Evolutionary conservation across 139 green algal species (phyloP).

Genomic region (Tetraselmis striata): DNA sequence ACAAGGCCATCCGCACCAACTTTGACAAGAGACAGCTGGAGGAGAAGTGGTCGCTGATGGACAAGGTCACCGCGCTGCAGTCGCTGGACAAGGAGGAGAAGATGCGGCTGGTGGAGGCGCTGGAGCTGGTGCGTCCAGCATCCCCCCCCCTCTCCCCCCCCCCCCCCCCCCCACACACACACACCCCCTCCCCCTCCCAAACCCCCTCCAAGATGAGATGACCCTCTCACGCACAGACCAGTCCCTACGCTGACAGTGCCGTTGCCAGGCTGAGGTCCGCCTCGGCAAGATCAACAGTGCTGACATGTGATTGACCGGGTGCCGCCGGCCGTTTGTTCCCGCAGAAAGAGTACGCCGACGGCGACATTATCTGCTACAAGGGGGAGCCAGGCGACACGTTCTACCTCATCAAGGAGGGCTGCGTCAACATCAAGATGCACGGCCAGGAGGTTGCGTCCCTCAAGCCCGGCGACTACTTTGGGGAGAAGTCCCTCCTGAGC

Average conservation of each 20-base stretch:
- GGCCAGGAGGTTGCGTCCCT: slow-evolving; percentile 27
- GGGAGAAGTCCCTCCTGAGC: slow-evolving; percentile 65
- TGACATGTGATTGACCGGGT: too few species aligned
- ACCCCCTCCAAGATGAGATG: too few species aligned
- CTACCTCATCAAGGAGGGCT: slow-evolving; percentile 65
- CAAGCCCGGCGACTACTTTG: slow-evolving; percentile 59
- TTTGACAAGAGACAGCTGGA: slow-evolving; percentile 40
- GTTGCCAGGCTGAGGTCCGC: too few species aligned
- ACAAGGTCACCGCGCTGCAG: slow-evolving; percentile 58
- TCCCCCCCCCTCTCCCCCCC: too few species aligned
- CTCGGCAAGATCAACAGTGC: background rate
- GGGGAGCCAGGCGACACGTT: slow-evolving; percentile 47
- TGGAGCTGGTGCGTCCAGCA: slow-evolving; percentile 44
- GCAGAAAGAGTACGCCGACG: slow-evolving; percentile 29
- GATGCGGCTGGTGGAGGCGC: slow-evolving; percentile 63
- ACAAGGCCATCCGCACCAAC: slow-evolving; percentile 68
- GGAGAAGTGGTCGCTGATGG: slow-evolving; percentile 54
- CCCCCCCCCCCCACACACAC: too few species aligned
- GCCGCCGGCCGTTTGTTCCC: too few species aligned
- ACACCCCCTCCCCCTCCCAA: too few species aligned
- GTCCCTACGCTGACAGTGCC: background rate
- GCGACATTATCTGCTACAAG: slow-evolving; percentile 38
- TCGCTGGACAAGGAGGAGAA: slow-evolving; percentile 62
- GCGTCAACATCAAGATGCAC: slow-evolving; percentile 27
- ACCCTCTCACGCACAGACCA: too few species aligned